Evolutionary conservation across 208 protist species (phyloP), one percentile per base, ranked within the genome.

Genomic region (Trichomonas vaginalis): DNA sequence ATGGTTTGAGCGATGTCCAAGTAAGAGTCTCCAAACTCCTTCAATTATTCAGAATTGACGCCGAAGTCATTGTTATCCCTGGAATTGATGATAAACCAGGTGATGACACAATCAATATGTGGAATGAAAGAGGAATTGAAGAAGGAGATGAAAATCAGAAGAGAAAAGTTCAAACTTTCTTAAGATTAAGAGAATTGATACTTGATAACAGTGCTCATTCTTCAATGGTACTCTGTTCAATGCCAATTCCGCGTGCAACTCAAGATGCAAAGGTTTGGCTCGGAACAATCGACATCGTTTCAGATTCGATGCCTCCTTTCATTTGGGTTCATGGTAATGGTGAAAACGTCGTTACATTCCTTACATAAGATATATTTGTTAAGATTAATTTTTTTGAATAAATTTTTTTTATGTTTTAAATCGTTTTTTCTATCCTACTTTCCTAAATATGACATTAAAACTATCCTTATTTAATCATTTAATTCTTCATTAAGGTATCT

Each of bases 301-400:
- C n/a, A n/a, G 82, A 88, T 27, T 3, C 40, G 0, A 88, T 88
- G 82, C 40, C 40, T 27, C 82, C 82, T n/a, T 88, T 88, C 37
- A 88, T 88, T 17, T 88, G 82, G 82, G 17, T 88, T n/a, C 82
- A 88, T 88, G 82, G 82, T 45, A 88, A 88, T 88, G 37, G 37
- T n/a, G 82, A 88, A 48, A 88, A 88, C 47, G 82, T 88, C 17
- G 14, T 88, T 17, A 88, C 82, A n/a, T 88, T 88, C 32, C 17
- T 47, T 32, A 47, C 40, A 35, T 88, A 86, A 56, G 15, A 70
- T n/a, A n/a, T 70, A 4, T 70, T 70, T 70, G 21, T 70, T 70
- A n/a, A n/a, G n/a, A n/a, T n/a, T n/a, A n/a, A n/a, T n/a, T n/a
- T n/a, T n/a, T n/a, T n/a, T n/a, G n/a, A n/a, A n/a, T n/a, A n/a